Evolutionary conservation across 2,329 filamentous ascomycete species (phyloP).

Genomic region (Penicillium sp.): DNA sequence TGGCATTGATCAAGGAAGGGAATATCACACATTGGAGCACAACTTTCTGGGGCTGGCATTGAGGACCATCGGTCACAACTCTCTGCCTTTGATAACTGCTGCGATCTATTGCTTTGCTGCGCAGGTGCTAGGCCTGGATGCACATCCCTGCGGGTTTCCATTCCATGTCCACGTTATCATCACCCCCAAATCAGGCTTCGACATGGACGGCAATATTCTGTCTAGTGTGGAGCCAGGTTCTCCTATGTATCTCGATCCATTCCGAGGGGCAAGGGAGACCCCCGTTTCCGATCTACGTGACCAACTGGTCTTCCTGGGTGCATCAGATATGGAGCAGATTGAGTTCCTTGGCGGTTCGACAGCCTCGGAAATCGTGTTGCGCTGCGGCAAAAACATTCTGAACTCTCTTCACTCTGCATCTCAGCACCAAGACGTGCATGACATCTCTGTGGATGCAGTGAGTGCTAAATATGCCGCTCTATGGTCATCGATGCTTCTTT

Average conservation of each 20-base stretch:
- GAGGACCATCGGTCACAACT: constrained; percentile 68
- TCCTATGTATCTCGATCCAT: constrained; percentile 82
- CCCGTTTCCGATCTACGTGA: constrained; percentile 56
- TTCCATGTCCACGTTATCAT: constrained; percentile 83
- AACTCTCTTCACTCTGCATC: constrained; percentile 61
- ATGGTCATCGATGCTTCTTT: constrained; percentile 65
- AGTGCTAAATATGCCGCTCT: constrained; percentile 68
- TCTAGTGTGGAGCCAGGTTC: constrained; percentile 31
- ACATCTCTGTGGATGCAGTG: constrained; percentile 52
- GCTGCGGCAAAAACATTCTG: constrained; percentile 77
- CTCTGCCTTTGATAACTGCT: constrained; percentile 79
- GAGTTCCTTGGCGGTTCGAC: constrained; percentile 63
- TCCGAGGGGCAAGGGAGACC: constrained; percentile 66
- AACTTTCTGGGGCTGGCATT: constrained; percentile 83
- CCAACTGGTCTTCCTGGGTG: constrained; percentile 57
- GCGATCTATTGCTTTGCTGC: constrained; percentile 84
- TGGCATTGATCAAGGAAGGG: constrained; percentile 64
- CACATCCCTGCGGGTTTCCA: constrained; percentile 76
- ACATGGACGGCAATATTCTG: constrained; percentile 54
- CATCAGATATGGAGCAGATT: constrained; percentile 37
- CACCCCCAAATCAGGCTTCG: constrained; percentile 57
- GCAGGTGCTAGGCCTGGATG: constrained; percentile 68
- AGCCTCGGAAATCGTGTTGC: constrained; percentile 66
- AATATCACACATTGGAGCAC: constrained; percentile 79
- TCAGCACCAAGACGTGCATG: constrained; percentile 29